Base-by-base conservation (phyloP, 495 filamentous ascomycete species). In the Podospora bellae-mahoneyi region DNA sequence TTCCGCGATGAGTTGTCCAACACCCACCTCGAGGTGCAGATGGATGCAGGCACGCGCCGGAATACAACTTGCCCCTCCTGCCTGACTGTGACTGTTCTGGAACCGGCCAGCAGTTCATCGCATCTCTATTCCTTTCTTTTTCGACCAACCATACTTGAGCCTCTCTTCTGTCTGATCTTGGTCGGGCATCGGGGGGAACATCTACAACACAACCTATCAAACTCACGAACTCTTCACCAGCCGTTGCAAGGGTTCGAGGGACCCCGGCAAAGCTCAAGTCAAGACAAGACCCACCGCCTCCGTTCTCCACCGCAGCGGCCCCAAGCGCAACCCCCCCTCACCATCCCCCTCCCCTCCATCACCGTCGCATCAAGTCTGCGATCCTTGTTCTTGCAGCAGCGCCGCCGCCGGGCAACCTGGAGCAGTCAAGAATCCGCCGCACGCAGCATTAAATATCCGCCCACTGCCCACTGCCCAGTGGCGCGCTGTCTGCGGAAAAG, bases 331-430 rank as follows among this genome's bases (percentile, higher is more conserved):
- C 23, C 23, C 23, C 23, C 70, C 70, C 70, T 71, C 70, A 64
- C 67, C 27, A 26, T 61, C 59, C 59, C 62, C 55, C 20, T 23
- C 67, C 75, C 74, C 75, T 69, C 74, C 73, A 75, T 75, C 75
- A 76, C 74, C 64, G 76, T 78, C 71, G 66, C 72, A 78, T 77
- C 76, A 68, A 70, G 39, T 66, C 57, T 64, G 23, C 66, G 59
- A 77, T 70, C 75, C 77, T 70, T 75, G 75, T 64, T 67, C 68
- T 64, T 75, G 73, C 74, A 78, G 73, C 74, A 78, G 68, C 69
- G 62, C 61, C 64, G 65, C 69, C 64, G 48, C 54, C 68, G 60
- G 67, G 60, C 62, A 64, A 62, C 67, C 66, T 58, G 60, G 66
- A 64, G 64, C 28, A 18, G 44, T 64, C 68, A 44, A 18, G 34